Evolutionary conservation across 371 early-diverging fungal genomes (phyloP), one percentile per base, ranked within the genome.

Genomic region (Mortierella sp.): DNA sequence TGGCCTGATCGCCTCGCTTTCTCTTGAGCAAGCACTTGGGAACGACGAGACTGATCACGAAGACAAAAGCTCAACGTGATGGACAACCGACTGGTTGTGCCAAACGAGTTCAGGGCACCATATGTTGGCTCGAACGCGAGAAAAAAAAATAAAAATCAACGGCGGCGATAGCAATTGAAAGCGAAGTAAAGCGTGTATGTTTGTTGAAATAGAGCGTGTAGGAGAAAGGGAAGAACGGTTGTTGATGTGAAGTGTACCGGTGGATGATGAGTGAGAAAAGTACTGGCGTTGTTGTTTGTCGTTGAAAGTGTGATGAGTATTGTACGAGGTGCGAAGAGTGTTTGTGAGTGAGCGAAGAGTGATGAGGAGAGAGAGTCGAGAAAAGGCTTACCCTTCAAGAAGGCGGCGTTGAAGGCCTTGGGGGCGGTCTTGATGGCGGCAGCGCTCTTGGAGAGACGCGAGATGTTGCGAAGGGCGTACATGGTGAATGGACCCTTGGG

Each of bases 351-450:
- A 72, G 43, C 2, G 9, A 46, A 46, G 48, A 46, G 48, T 46
- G 48, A 11, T 28, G 31, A 16, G 2, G 11, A 3, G 11, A 55
- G 26, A 24, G 72, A 53, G 72, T 46, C 26, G 43, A 8, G 73
- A 73, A 46, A 37, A 16, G 24, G 51, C 85, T 84, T 84, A 84
- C 85, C 81, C 85, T 84, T 84, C 78, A 84, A 78, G 81, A 75
- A 84, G 78, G 85, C 85, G 85, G 85, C 85, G 81, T 80, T 80
- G 81, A 84, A 84, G 67, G 85, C 85, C 85, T 84, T 84, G 81
- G 85, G 85, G 81, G 81, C 85, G 54, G 85, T 84, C 80, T 80
- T 77, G 81, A 84, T 69, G 78, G 85, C 85, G 48, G 85, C 81
- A 26, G 85, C 85, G 85, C 85, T 84, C 81, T 75, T 80, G 26